Conservation (phyloP, 495 filamentous ascomycete species). For the Mytilinidion resinicola region DNA sequence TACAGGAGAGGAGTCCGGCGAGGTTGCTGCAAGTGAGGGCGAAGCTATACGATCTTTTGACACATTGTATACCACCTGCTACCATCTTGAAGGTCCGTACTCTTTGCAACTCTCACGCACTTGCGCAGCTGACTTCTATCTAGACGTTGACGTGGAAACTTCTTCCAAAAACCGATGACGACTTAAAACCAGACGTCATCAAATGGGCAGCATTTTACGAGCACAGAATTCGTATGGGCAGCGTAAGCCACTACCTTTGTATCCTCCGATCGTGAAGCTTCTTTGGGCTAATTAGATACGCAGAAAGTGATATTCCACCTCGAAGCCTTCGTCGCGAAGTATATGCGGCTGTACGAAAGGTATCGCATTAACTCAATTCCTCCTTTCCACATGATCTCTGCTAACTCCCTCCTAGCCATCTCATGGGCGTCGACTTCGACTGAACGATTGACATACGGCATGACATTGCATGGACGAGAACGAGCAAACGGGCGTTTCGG, state of each 20-base stretch:
- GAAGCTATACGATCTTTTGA: constrained; percentile 90
- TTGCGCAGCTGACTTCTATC: neutral
- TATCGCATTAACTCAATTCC: constrained; percentile 24
- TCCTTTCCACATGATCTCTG: constrained; percentile 8
- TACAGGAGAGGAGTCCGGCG: constrained; percentile 82
- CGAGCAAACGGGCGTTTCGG: too few relatives aligned
- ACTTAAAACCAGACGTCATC: constrained; percentile 83
- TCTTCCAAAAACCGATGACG: constrained; percentile 77
- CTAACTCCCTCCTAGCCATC: constrained; percentile 48
- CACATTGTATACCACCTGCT: constrained; percentile 92
- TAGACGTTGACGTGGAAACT: constrained; percentile 85
- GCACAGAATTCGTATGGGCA: constrained; percentile 82
- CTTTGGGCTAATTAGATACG: neutral
- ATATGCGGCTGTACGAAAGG: constrained; percentile 91
- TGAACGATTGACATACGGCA: neutral
- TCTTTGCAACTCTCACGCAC: neutral
- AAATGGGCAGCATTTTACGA: constrained; percentile 97
- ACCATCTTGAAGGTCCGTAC: constrained; percentile 71
- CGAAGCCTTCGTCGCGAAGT: constrained; percentile 96
- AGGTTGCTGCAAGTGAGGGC: constrained; percentile 79
- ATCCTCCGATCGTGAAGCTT: neutral
- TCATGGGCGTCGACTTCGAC: constrained; percentile 80
- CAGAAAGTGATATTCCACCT: constrained; percentile 95
- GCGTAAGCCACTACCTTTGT: constrained; percentile 40
- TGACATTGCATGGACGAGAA: too few relatives aligned